These are phyloP conservation scores for Xanthoparmelia taractica DNA, from an alignment of 495 filamentous ascomycete genomes.

Conservation along the genomic window DNA sequence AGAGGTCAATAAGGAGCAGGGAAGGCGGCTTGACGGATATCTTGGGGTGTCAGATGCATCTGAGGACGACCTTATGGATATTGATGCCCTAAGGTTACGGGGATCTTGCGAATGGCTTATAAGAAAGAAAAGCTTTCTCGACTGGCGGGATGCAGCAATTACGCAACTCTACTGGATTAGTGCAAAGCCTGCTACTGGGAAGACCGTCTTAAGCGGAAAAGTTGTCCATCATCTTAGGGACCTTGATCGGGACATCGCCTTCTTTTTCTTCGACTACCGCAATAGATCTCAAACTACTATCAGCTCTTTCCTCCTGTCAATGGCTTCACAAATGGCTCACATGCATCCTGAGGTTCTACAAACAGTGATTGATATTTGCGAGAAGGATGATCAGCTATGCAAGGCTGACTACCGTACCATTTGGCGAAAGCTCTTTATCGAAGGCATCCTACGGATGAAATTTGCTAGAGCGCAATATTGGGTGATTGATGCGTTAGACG, in stretches of 20 bases:
- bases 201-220: slow-evolving; percentile 30
- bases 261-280: slow-evolving; percentile 35
- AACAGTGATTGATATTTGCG: slow-evolving; percentile 25
- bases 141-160: slow-evolving; percentile 26
- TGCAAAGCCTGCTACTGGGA: slow-evolving; percentile 31
- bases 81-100: slow-evolving; percentile 29
- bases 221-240: slow-evolving; percentile 25
- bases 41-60: slow-evolving; percentile 27
- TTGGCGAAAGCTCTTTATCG: slow-evolving; percentile 36
- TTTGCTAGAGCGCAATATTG: slow-evolving; percentile 28
- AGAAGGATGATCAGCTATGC: slow-evolving; percentile 24
- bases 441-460: slow-evolving; percentile 27
- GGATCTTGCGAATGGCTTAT: slow-evolving; percentile 35
- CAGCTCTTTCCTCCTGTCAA: slow-evolving; percentile 28
- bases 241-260: slow-evolving; percentile 20
- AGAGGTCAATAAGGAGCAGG: slow-evolving; percentile 3
- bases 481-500: slow-evolving; percentile 40
- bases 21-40: slow-evolving; percentile 19
- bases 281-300: slow-evolving; percentile 26
- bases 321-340: slow-evolving; percentile 36
- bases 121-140: slow-evolving; percentile 23
- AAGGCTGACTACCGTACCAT: slow-evolving; percentile 28
- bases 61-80: slow-evolving; percentile 31
- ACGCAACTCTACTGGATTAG: slow-evolving; percentile 31
- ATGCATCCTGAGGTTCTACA: slow-evolving; percentile 16